A percentile compares a stretch with the other conserved stretches of the same genome.
These are phyloP conservation scores for Solioccasus polychromus DNA, from an alignment of 768 basidiomycete species.

Conservation along the genomic window DNA sequence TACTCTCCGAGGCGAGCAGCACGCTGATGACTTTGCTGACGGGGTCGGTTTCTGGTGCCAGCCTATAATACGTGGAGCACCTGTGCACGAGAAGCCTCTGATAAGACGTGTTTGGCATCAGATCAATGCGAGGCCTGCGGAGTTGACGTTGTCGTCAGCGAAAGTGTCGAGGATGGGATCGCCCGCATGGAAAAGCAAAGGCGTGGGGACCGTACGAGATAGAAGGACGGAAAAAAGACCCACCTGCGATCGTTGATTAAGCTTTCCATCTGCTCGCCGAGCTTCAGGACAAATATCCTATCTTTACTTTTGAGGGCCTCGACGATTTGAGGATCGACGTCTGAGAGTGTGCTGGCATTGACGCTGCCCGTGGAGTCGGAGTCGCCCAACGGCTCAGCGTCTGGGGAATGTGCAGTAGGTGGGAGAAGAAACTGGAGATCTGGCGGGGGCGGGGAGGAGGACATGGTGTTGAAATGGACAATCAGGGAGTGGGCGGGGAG, in stretches of 20 bases:
- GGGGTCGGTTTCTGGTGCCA: constrained; percentile 68
- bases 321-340: constrained; percentile 76
- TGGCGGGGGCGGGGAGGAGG: constrained; percentile 10
- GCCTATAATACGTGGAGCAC: constrained; percentile 77
- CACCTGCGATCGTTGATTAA: constrained; percentile 75
- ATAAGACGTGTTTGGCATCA: constrained; percentile 72
- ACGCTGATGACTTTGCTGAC: constrained; percentile 63
- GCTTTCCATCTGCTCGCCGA: constrained; percentile 83
- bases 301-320: constrained; percentile 89
- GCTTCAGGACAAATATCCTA: constrained; percentile 80
- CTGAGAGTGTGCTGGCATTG: constrained; percentile 30
- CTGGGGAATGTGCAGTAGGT: constrained; percentile 18
- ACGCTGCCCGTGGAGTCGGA: constrained; percentile 25
- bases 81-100: constrained; percentile 85
- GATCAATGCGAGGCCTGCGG: constrained; percentile 58
- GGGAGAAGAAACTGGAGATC: constrained; percentile 10
- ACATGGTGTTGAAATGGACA: constrained; percentile 8
- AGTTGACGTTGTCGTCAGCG: constrained; percentile 23
- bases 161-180: constrained; percentile 1
- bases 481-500: constrained; percentile 3
- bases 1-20: constrained; percentile 56
- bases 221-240: constrained; percentile 24
- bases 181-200: neutral
- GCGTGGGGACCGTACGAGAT: constrained; percentile 10
- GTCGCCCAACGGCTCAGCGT: constrained; percentile 29